Evolutionary conservation across 768 basidiomycete genomes (phyloP), one percentile per base, ranked within the genome.

Genomic region (Jaapia argillacea): DNA sequence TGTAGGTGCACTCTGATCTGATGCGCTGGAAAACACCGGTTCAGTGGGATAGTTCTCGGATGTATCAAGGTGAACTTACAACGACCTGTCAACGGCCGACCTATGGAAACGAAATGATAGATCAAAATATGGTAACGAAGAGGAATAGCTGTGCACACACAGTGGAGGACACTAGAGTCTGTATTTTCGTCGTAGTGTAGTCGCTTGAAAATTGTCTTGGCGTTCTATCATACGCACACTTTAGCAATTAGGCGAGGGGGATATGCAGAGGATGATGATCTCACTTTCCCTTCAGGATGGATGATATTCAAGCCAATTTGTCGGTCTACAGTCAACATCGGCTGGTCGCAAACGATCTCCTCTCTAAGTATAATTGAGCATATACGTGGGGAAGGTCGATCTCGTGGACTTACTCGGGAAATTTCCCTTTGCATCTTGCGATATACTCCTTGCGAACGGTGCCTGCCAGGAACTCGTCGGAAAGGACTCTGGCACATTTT

Each of bases 281-380:
- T 38, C 13, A 89, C 91, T 72, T 97, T 92, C 35, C 96, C 96
- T 45, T 93, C 81, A 0, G 93, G 90, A 56, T 96, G 90, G 13
- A 97, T 88, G 41, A 98, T 84, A 48, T 97, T 97, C 37, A 99
- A 63, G 3, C 96, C 96, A 81, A 97, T 92, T 58, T 97, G 93
- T 41, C 92, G 74, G 62, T 99, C 96, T 1, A 97, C 80, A 0
- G 91, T 92, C 45, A 99, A 61, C 5, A 99, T 64, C 1, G 91
- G 88, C 55, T 90, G 70, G 47, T 93, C 88, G 47, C 91, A 91
- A 0, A 72, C 60, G n/a, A 89, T 64, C 55, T 92, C 85, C 42
- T 74, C 82, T 33, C 92, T 93, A 43, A 14, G 13, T 23, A 20
- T 21, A 6, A 6, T 12, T 18, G 22, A 16, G 16, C 10, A 33